These are phyloP conservation scores for Aechmea fasciata DNA, from an alignment of 176 grass and related monocot genomes.

Conservation along the genomic window DNA sequence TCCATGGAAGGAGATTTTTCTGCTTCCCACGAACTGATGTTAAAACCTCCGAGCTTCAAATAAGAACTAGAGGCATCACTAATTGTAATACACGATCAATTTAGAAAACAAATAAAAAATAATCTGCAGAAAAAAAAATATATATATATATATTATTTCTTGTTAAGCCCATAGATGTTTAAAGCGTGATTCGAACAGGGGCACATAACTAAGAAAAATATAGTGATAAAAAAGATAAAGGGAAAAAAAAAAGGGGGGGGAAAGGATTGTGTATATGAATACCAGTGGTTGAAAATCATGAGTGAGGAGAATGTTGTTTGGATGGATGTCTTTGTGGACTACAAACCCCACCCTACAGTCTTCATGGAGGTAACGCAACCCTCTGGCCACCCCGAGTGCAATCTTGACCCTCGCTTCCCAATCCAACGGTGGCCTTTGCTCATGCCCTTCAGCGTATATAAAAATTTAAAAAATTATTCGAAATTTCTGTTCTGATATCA, in stretches of 20 bases:
- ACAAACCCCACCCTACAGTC: conserved; percentile 24
- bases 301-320: conserved; percentile 26
- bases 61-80: background rate
- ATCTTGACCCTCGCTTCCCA: conserved; percentile 21
- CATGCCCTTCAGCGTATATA: background rate
- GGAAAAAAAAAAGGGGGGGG: background rate
- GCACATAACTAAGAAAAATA: no score
- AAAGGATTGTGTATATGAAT: background rate
- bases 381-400: conserved; percentile 15
- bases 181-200: no score
- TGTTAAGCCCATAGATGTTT: no score
- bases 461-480: background rate
- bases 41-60: conserved; percentile 21
- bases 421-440: conserved; percentile 3
- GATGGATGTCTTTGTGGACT: conserved; percentile 24
- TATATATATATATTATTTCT: no score
- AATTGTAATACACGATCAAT: background rate
- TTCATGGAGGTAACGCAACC: conserved; percentile 21
- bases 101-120: background rate
- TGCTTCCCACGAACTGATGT: conserved; percentile 17
- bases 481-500: no score
- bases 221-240: no score
- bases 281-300: conserved; percentile 23
- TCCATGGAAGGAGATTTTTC: conserved; percentile 4
- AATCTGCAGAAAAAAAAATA: no score